A percentile compares a stretch with the other conserved stretches of the same genome.
phyloP scores from a whole-genome alignment of 352 stramenopile species.

The Phytophthora sp. region DNA sequence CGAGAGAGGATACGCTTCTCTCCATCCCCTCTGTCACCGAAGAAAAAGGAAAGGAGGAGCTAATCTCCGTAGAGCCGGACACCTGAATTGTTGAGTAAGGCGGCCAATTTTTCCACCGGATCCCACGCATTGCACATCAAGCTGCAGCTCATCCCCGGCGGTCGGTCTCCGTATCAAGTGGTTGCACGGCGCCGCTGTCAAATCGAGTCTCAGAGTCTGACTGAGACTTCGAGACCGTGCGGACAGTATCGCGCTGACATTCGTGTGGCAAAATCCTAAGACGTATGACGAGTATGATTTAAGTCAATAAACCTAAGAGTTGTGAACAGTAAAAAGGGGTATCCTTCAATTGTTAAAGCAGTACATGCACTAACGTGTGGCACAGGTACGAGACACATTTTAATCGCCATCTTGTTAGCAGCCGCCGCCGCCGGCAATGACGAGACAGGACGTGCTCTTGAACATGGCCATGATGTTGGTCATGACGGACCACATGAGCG shows the following conservation, averaged over 20 bases:
- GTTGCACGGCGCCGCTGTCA: conserved; percentile 1
- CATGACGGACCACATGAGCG: conserved; percentile 37
- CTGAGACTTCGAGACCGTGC: too few species aligned
- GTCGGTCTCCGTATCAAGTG: conserved; percentile 21
- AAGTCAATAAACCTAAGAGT: conserved; percentile 8
- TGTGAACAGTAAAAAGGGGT: conserved; percentile 17
- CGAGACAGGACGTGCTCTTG: conserved; percentile 35
- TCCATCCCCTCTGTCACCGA: conserved; percentile 21
- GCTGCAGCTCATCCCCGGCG: conserved; percentile 20
- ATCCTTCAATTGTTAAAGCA: conserved; percentile 20
- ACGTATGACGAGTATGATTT: too few species aligned
- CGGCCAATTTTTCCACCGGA: conserved; percentile 1
- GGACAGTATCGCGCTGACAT: too few species aligned
- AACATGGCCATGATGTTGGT: conserved; percentile 43
- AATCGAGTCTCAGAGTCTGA: too few species aligned
- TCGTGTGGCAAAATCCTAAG: too few species aligned
- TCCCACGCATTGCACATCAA: conserved; percentile 41
- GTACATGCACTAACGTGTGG: too few species aligned
- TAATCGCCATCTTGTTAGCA: conserved; percentile 32
- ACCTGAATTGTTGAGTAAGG: conserved; percentile 17
- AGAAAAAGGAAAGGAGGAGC: too few species aligned
- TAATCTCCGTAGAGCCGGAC: conserved; percentile 27
- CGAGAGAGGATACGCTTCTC: too few species aligned
- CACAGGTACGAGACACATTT: conserved; percentile 17
- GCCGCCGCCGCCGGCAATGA: conserved; percentile 46